Percentiles rank a stretch among this genome's conserved stretches.
These are phyloP conservation scores for Baorangia bicolor DNA, from an alignment of 768 basidiomycete species.

Conservation along the genomic window DNA sequence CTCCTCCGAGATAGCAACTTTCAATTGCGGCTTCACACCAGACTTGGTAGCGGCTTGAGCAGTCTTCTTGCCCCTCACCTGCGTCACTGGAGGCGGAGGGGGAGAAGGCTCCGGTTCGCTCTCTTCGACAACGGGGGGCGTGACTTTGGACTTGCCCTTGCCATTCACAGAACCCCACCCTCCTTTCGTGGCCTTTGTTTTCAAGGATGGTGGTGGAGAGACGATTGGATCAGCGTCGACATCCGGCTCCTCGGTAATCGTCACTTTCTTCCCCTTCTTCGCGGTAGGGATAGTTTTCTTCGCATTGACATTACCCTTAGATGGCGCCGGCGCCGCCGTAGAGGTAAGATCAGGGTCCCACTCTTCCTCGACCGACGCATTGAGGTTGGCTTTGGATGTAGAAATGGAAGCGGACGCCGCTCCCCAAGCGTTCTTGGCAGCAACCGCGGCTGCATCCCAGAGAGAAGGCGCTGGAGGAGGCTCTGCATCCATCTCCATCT, in stretches of 20 bases:
- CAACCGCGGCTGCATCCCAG: conserved; percentile 17
- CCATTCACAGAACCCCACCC: conserved; percentile 21
- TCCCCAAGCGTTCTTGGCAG: conserved; percentile 12
- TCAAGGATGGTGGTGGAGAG: conserved; percentile 13
- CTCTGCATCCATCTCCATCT: conserved; percentile 20
- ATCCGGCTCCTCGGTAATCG: conserved; percentile 26
- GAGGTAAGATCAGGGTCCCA: neutral
- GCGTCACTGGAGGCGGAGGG: neutral
- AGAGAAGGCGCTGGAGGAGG: conserved; percentile 16
- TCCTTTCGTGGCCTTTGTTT: conserved; percentile 10
- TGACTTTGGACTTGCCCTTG: conserved; percentile 25
- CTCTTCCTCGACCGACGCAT: conserved; percentile 8
- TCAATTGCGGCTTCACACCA: conserved; percentile 17
- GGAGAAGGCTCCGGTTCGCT: conserved; percentile 8
- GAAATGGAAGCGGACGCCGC: neutral
- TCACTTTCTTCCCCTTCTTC: conserved; percentile 29
- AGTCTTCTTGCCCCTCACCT: conserved; percentile 17
- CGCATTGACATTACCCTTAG: conserved; percentile 3
- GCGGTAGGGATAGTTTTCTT: conserved; percentile 11
- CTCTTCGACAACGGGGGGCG: conserved; percentile 8
- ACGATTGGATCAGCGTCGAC: conserved; percentile 25
- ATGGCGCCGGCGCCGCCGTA: neutral
- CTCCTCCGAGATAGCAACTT: conserved; percentile 19
- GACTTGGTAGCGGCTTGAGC: neutral
- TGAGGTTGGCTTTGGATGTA: conserved; percentile 6